A percentile compares a stretch with the other conserved stretches of the same genome.
These are phyloP conservation scores for Trichoderma sp. DNA, from an alignment of 2,329 filamentous ascomycete species.

Conservation along the genomic window DNA sequence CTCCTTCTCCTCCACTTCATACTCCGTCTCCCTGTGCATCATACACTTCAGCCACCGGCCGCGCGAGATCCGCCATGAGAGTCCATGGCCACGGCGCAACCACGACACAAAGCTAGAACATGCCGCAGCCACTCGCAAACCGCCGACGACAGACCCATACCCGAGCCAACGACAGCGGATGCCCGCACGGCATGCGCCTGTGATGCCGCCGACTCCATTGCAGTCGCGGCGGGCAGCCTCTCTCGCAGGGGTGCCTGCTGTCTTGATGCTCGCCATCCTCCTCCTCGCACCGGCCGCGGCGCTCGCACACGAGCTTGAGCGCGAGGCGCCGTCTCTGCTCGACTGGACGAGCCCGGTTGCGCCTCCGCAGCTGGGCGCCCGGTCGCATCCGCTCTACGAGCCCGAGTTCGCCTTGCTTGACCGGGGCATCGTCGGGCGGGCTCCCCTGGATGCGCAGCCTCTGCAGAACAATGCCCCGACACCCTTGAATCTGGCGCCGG, in stretches of 20 bases:
- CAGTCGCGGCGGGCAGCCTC: conserved; percentile 74
- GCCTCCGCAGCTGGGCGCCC: neutral
- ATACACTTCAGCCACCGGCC: neutral
- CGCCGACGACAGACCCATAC: conserved; percentile 2
- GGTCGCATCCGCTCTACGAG: conserved; percentile 50
- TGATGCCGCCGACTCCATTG: conserved; percentile 65
- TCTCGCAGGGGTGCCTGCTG: conserved; percentile 60
- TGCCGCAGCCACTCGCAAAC: conserved; percentile 21
- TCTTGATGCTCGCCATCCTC: conserved; percentile 63
- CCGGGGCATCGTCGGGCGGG: conserved; percentile 64
- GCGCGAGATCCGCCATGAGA: conserved; percentile 27
- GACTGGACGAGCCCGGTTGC: conserved; percentile 27
- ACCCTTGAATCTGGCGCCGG: conserved; percentile 62
- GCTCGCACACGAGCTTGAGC: conserved; percentile 64
- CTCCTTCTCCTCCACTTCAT: neutral
- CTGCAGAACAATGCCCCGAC: conserved; percentile 66
- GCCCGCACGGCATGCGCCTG: conserved; percentile 33
- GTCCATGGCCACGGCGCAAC: conserved; percentile 20
- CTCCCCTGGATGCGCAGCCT: conserved; percentile 52
- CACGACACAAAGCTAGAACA: conserved; percentile 22
- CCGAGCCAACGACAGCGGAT: neutral
- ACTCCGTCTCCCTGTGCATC: neutral
- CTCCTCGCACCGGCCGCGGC: conserved; percentile 63
- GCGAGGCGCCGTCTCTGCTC: conserved; percentile 46
- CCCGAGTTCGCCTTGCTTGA: conserved; percentile 64